phyloP scores from a whole-genome alignment of 225 moss, liverwort and hornwort species.

The Neckera pumila region DNA sequence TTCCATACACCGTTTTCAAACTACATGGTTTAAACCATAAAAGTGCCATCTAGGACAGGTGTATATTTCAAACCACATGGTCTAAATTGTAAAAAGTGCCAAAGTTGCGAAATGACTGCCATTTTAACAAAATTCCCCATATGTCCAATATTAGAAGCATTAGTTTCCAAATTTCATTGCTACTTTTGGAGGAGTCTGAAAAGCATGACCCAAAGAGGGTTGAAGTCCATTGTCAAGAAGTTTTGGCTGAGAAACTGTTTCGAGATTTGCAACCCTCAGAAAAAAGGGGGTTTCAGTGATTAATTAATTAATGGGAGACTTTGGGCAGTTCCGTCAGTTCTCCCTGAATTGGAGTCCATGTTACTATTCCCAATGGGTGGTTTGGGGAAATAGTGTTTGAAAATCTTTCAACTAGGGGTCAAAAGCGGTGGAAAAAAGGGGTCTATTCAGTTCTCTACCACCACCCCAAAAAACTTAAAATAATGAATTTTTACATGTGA shows the following conservation, averaged over 20 bases:
- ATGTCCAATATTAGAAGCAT: background rate
- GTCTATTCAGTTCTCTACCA: too few relatives aligned
- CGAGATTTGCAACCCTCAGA: background rate
- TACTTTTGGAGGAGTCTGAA: background rate
- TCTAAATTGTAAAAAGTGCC: too few relatives aligned
- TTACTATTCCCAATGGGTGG: too few relatives aligned
- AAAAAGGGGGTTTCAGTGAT: too few relatives aligned
- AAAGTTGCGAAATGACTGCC: too few relatives aligned
- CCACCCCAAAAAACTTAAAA: too few relatives aligned
- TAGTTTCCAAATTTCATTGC: background rate
- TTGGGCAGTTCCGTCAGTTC: background rate
- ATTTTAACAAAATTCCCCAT: too few relatives aligned
- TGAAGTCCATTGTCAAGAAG: background rate
- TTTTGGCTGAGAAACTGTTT: background rate
- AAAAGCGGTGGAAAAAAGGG: background rate
- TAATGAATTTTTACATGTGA: background rate
- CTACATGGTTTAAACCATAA: too few relatives aligned
- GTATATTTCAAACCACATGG: too few relatives aligned
- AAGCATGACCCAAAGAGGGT: background rate
- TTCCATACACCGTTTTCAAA: too few relatives aligned
- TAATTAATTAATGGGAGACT: background rate
- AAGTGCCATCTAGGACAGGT: too few relatives aligned
- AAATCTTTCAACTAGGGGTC: background rate
- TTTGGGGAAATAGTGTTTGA: background rate
- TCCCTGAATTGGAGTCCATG: background rate